Evolutionary conservation across 208 protist species (phyloP), one percentile per base, ranked within the genome.

Genomic region (Histomonas meleagridis): DNA sequence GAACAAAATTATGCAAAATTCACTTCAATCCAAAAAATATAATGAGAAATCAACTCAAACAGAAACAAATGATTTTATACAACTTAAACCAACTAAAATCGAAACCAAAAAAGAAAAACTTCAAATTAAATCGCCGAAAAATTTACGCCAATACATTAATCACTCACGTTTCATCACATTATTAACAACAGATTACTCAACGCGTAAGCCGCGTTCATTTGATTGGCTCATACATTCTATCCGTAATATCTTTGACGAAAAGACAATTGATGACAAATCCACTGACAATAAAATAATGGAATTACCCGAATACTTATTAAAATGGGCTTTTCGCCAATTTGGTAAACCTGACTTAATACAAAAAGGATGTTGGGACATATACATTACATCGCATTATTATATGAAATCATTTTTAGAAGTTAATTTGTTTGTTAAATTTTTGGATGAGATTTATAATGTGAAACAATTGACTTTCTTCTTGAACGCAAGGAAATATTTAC

Each of bases 351-450:
- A 86, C 55, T 38, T 86, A 32, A 48, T 86, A 12, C 76, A 86
- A 55, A 86, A 86, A 28, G 76, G 76, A 16, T 86, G 76, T 55
- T 86, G 76, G 76, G 76, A 86, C 16, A n/a, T 86, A 9, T 86
- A 57, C 46, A 86, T 86, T 55, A 51, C 76, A 10, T 51, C 76
- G 5, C 76, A 86, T 55, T 46, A 55, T 55, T 46, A 86, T 49
- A 86, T 86, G 76, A 40, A 86, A 48, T 32, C 26, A 9, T 86
- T 51, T 35, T 55, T 86, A 51, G 76, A 86, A 86, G 46, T 86
- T 35, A 86, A 40, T 38, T 9, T 86, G 2, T 86, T 86, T 35
- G 38, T n/a, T 3, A 0, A 46, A 32, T 86, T 86, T 28, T 32
- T 86, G 32, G 76, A 86, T 55, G 76, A 86, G 38, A 26, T 4